These are phyloP conservation scores for Cotoneaster glaucophyllus DNA, from an alignment of 306 rosid species.

Conservation along the genomic window DNA sequence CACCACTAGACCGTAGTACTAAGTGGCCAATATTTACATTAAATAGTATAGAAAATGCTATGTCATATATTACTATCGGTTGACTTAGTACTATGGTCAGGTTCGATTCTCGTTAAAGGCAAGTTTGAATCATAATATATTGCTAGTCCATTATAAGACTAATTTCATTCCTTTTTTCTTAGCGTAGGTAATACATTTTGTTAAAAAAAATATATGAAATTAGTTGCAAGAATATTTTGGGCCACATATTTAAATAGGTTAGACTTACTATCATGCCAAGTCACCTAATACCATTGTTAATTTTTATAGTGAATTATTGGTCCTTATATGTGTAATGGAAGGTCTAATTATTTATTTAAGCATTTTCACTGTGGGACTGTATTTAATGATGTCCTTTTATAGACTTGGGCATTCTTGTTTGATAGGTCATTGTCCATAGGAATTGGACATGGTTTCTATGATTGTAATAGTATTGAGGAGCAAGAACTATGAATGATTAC, in stretches of 20 bases:
- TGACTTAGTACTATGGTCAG: no score
- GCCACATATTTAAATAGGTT: neutral
- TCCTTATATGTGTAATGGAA: neutral
- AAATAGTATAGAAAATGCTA: no score
- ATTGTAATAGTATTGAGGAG: neutral
- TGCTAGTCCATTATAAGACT: no score
- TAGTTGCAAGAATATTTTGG: neutral
- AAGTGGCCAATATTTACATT: no score
- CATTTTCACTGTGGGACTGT: neutral
- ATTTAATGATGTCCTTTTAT: neutral
- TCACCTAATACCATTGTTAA: neutral
- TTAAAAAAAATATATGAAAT: neutral
- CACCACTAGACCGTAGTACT: no score
- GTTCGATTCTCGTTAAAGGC: no score
- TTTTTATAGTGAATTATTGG: neutral
- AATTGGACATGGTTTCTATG: neutral
- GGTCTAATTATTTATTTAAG: neutral
- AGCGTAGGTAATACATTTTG: no score
- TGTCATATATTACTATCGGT: no score
- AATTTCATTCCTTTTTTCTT: fast-evolving
- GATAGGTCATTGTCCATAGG: neutral
- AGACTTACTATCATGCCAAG: constrained; percentile 1
- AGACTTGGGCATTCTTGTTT: neutral
- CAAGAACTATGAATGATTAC: neutral
- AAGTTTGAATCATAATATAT: no score